phyloP scores from a whole-genome alignment of 768 basidiomycete genomes.

The Boletus subparvulus region DNA sequence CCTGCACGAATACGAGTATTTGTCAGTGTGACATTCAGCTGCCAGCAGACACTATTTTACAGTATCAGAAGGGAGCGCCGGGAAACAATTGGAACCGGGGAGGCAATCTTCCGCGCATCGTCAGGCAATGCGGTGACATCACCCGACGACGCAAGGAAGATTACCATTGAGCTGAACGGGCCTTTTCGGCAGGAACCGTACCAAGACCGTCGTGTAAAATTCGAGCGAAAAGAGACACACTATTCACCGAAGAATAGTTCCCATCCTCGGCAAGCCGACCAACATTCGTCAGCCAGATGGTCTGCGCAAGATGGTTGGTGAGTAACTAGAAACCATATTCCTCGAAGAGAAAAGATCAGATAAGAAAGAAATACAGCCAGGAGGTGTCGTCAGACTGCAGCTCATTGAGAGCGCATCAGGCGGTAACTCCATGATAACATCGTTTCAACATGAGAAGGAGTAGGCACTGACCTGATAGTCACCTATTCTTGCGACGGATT shows the following conservation, averaged over 20 bases:
- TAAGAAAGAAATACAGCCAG: conserved; percentile 13
- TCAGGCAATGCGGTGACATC: too few species aligned
- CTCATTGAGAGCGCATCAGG: conserved; percentile 6
- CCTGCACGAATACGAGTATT: background rate
- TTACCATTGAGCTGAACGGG: conserved; percentile 63
- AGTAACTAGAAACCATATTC: background rate
- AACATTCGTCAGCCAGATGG: background rate
- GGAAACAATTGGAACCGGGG: conserved; percentile 40
- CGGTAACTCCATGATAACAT: conserved; percentile 21
- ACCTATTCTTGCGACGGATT: background rate
- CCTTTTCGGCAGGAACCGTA: conserved; percentile 75
- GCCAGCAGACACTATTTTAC: background rate
- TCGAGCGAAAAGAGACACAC: too few species aligned
- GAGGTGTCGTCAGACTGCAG: conserved; percentile 11
- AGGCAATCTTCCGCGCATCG: too few species aligned
- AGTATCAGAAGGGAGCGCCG: conserved; percentile 73
- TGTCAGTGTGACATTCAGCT: background rate
- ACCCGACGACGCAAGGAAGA: too few species aligned
- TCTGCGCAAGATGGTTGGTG: background rate
- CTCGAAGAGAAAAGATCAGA: conserved; percentile 2
- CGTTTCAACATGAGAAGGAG: background rate
- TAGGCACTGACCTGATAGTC: background rate
- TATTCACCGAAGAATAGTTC: background rate
- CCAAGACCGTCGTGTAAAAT: conserved; percentile 60
- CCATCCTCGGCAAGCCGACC: too few species aligned